Conservation (phyloP, 805 yeast genomes). For the Sugiyamaella marilandica region DNA sequence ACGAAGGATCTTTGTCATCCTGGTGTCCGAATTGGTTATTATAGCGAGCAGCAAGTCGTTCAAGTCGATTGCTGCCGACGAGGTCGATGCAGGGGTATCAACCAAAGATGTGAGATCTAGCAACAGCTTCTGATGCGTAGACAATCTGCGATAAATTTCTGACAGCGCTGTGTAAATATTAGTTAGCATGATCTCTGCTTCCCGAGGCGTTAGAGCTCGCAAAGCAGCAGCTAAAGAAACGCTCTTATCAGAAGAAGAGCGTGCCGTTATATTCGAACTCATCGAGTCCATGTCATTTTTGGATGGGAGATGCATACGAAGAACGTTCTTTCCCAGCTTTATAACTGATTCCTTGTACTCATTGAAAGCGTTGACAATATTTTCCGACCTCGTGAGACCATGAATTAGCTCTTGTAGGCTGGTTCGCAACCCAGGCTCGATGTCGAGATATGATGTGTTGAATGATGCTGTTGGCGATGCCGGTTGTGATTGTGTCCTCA, state of each 20-base stretch:
- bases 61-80: slow-evolving; percentile 49
- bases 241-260: slow-evolving; percentile 34
- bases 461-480: slow-evolving; percentile 7
- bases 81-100: slow-evolving; percentile 25
- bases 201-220: slow-evolving; percentile 63
- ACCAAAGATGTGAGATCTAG: slow-evolving; percentile 61
- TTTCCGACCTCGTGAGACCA: slow-evolving; percentile 59
- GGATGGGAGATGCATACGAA: slow-evolving; percentile 58
- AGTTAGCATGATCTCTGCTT: slow-evolving; percentile 67
- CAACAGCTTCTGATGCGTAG: slow-evolving; percentile 72
- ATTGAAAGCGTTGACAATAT: slow-evolving; percentile 55
- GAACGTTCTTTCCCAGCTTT: slow-evolving; percentile 66
- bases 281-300: slow-evolving; percentile 27
- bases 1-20: slow-evolving; percentile 71
- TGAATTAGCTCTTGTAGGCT: slow-evolving; percentile 45
- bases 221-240: slow-evolving; percentile 45
- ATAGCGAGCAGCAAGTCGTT: slow-evolving; percentile 60
- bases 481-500: background rate
- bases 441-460: slow-evolving; percentile 37
- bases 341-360: slow-evolving; percentile 64
- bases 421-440: slow-evolving; percentile 39
- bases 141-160: slow-evolving; percentile 68
- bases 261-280: slow-evolving; percentile 23
- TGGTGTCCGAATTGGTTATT: slow-evolving; percentile 64
- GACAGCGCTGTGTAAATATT: slow-evolving; percentile 58